These are phyloP conservation scores for Boletus speciosus DNA, from an alignment of 768 basidiomycete genomes.

Conservation along the genomic window DNA sequence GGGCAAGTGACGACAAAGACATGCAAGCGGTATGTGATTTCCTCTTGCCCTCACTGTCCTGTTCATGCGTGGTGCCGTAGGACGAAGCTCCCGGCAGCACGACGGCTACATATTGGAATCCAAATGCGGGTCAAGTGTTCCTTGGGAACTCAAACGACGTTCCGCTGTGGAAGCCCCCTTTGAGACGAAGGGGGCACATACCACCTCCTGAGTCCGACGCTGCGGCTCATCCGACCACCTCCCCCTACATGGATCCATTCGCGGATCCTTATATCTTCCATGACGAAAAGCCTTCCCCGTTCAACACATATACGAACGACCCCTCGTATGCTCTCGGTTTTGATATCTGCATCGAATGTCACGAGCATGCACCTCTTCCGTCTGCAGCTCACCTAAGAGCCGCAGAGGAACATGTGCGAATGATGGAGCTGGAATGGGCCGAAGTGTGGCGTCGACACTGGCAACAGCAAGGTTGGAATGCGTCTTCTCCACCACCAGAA, in stretches of 20 bases:
- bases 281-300: conserved; percentile 30
- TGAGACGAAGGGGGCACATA: conserved; percentile 12
- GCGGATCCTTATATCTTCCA: conserved; percentile 11
- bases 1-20: conserved; percentile 15
- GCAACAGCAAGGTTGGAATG: conserved; percentile 16
- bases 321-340: conserved; percentile 60
- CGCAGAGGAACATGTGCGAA: conserved; percentile 70
- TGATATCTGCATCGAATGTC: conserved; percentile 86
- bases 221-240: neutral
- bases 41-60: neutral
- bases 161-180: conserved; percentile 40
- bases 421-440: conserved; percentile 66
- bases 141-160: conserved; percentile 85
- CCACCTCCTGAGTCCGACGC: neutral
- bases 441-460: conserved; percentile 35
- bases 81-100: conserved; percentile 28
- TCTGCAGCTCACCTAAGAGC: conserved; percentile 60
- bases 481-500: neutral
- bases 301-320: conserved; percentile 38
- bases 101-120: conserved; percentile 48
- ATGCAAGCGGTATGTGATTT: conserved; percentile 8
- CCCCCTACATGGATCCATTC: conserved; percentile 17
- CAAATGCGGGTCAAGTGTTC: conserved; percentile 64
- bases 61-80: conserved; percentile 12
- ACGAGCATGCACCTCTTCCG: conserved; percentile 76